Evolutionary conservation across 148 eudicot genomes (phyloP).

Genomic region (Rhododendron ovatum): DNA sequence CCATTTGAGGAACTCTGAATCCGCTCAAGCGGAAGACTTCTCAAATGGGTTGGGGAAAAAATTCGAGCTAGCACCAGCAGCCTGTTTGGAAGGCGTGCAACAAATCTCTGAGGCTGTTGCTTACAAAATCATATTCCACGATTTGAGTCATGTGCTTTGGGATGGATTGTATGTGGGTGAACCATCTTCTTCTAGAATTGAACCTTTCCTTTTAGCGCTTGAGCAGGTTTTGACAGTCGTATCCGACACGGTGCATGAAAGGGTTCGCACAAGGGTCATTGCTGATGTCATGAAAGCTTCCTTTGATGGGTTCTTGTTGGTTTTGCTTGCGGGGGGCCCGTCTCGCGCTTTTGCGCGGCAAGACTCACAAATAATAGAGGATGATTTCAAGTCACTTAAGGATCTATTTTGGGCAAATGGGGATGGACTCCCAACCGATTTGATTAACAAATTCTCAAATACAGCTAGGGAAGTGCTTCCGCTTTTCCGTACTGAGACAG

Average conservation of each 20-base stretch:
- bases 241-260: conserved; percentile 69
- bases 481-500: conserved; percentile 69
- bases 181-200: conserved; percentile 78
- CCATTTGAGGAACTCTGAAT: conserved; percentile 81
- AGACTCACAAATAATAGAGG: conserved; percentile 72
- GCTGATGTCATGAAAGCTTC: conserved; percentile 91
- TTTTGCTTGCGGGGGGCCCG: conserved; percentile 94
- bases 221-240: conserved; percentile 47
- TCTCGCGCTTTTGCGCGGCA: conserved; percentile 63
- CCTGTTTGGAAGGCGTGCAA: conserved; percentile 80
- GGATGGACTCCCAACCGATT: conserved; percentile 74
- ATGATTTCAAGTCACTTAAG: conserved; percentile 74
- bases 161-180: conserved; percentile 87
- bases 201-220: conserved; percentile 74
- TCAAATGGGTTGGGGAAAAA: conserved; percentile 57
- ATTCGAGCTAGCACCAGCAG: conserved; percentile 69
- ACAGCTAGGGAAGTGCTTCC: conserved; percentile 84
- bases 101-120: conserved; percentile 57
- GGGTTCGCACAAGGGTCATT: conserved; percentile 72
- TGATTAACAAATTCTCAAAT: conserved; percentile 66
- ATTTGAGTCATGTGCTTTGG: conserved; percentile 32
- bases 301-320: conserved; percentile 84
- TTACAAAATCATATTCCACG: conserved; percentile 17
- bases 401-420: conserved; percentile 94
- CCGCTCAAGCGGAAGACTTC: conserved; percentile 71